These are phyloP conservation scores for Neodidymelliopsis sp. DNA, from an alignment of 2,329 filamentous ascomycete genomes.

Conservation along the genomic window DNA sequence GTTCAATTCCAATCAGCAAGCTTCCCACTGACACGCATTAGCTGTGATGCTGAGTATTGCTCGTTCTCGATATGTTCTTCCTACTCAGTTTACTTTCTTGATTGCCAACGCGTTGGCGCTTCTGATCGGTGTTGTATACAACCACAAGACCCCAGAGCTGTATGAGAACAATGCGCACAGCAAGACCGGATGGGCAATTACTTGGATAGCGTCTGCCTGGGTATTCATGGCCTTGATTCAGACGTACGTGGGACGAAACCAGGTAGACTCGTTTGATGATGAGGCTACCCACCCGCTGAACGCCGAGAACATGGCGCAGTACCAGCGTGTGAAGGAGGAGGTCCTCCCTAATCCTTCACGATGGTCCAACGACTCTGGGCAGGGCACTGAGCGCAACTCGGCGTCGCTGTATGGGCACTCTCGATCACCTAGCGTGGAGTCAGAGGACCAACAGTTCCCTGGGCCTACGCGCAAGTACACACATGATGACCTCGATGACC, in stretches of 20 bases:
- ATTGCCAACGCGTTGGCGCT: constrained; percentile 52
- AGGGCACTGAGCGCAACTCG: constrained; percentile 75
- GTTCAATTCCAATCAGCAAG: neutral
- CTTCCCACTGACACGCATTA: constrained; percentile 51
- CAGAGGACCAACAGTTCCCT: constrained; percentile 48
- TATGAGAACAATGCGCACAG: constrained; percentile 90
- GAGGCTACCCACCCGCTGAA: constrained; percentile 40
- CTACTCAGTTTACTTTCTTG: constrained; percentile 67
- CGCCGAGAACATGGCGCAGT: constrained; percentile 47
- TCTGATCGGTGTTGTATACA: constrained; percentile 64
- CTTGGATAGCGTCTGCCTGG: constrained; percentile 75
- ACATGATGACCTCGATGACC: constrained; percentile 53
- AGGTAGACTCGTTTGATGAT: constrained; percentile 31
- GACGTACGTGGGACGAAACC: constrained; percentile 61
- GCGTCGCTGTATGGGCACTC: constrained; percentile 72
- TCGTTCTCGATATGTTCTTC: constrained; percentile 75
- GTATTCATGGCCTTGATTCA: constrained; percentile 72
- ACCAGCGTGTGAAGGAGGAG: constrained; percentile 48
- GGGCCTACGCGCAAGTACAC: constrained; percentile 47
- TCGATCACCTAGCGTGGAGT: constrained; percentile 65
- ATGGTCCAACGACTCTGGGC: constrained; percentile 58
- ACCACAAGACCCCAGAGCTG: constrained; percentile 80
- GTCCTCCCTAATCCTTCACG: constrained; percentile 36
- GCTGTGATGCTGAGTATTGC: constrained; percentile 87
- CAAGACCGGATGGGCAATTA: constrained; percentile 85